These are phyloP conservation scores for Scheffersomyces parashehatae DNA, from an alignment of 1,139 yeast species.

Conservation along the genomic window DNA sequence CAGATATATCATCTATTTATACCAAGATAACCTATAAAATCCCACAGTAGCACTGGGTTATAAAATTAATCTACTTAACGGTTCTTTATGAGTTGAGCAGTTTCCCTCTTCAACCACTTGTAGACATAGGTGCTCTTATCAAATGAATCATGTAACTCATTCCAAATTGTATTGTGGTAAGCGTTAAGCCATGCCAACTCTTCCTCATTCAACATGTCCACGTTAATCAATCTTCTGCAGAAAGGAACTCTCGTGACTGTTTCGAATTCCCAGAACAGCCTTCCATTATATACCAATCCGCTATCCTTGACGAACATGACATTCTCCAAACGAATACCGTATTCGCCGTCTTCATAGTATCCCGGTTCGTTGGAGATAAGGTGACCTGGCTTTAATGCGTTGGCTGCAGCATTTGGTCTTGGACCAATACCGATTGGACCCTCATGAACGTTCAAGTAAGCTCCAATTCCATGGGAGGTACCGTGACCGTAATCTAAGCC, in stretches of 20 bases:
- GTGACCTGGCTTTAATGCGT: slow-evolving; percentile 67
- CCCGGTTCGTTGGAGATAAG: slow-evolving; percentile 95
- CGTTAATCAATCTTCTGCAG: slow-evolving; percentile 67
- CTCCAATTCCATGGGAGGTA: slow-evolving; percentile 97
- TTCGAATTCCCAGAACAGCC: slow-evolving; percentile 70
- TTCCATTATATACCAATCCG: slow-evolving; percentile 46
- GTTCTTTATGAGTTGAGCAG: slow-evolving; percentile 36
- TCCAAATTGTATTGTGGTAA: slow-evolving; percentile 67
- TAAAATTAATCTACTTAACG: neutral
- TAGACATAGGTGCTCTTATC: slow-evolving; percentile 55
- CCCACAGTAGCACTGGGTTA: neutral
- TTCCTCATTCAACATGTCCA: slow-evolving; percentile 51
- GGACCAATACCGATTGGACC: slow-evolving; percentile 94
- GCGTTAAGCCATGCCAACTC: slow-evolving; percentile 70
- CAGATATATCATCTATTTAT: no score
- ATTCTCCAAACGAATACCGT: slow-evolving; percentile 92
- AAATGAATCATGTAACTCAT: slow-evolving; percentile 48
- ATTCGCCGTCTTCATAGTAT: slow-evolving; percentile 86
- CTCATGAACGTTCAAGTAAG: slow-evolving; percentile 91
- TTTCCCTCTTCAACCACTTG: slow-evolving; percentile 78
- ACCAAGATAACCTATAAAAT: no score
- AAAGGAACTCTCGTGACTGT: slow-evolving; percentile 91
- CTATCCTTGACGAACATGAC: slow-evolving; percentile 64
- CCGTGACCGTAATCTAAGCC: slow-evolving; percentile 96
- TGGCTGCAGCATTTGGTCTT: slow-evolving; percentile 48